Base-by-base conservation (phyloP, 345 rosid species). In the Jatropha curcas region DNA sequence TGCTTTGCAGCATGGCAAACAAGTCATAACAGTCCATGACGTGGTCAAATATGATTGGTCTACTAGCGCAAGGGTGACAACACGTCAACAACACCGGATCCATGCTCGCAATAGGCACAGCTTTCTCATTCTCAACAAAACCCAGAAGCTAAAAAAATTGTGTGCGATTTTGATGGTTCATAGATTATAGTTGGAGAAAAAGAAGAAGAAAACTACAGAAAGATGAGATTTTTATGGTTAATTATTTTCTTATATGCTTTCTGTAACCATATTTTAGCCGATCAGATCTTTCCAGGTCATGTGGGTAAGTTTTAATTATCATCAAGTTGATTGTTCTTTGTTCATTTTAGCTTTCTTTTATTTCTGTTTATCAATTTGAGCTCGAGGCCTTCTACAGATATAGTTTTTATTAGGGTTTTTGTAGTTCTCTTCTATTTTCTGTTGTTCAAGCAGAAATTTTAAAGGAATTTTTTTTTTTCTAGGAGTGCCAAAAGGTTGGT, bases 271-370 rank as follows among this genome's bases (percentile, higher is more conserved):
- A 94, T 81, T 25, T 76, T 65, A 39, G 81, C 91, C 33, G 89
- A 90, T 72, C 93, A 83, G 84, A 82, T 93, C 88, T 86, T 87
- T 64, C 81, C 87, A 33, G 79, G 89, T 86, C 92, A 85, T 55
- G 68, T 82, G 58, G 98, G 98, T 88, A 77, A 79, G 50, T 64
- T 17, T 24, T 51, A 60, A 24, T 37, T 19, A 55, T 25, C 22
- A 7, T 27, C n/a, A 30, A 50, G 8, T 31, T 50, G 19, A 31
- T 45, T 20, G 28, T 20, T 62, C 34, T 60, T 33, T 28, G 20
- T 43, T 25, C 25, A 64, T 25, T 60, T 19, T 48, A 48, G 64
- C 24, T 27, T 35, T n/a, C 57, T 48, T 65, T 6, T 3, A 41
- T 30, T 31, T 62, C 51, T 28, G 10, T 35, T 64, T 12, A 25